A percentile compares a stretch with the other conserved stretches of the same genome.
phyloP scores from a whole-genome alignment of 2,329 filamentous ascomycete species.

The Xylaria sp. region DNA sequence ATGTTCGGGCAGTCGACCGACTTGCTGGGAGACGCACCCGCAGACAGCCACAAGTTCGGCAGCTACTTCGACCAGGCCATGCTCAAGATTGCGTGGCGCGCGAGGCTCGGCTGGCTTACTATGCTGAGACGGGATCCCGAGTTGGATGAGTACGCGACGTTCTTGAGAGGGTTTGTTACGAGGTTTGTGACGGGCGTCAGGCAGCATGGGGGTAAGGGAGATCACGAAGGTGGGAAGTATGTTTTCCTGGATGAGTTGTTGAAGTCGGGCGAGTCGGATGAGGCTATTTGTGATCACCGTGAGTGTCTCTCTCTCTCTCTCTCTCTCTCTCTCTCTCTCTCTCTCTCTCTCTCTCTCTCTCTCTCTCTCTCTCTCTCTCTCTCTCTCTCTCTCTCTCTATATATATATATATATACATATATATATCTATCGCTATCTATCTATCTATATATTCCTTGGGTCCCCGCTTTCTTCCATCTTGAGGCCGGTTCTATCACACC shows the following conservation, averaged over 20 bases:
- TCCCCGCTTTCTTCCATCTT: too few relatives aligned
- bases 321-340: not conserved
- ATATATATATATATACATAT: too few relatives aligned
- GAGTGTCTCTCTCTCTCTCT: not conserved
- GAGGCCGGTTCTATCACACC: too few relatives aligned
- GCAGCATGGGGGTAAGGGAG: constrained; percentile 45
- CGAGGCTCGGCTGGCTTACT: constrained; percentile 49
- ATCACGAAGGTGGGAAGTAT: constrained; percentile 48
- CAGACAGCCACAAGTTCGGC: constrained; percentile 51
- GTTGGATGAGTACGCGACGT: constrained; percentile 47
- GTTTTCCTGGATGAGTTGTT: constrained; percentile 64
- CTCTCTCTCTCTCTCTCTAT: too few relatives aligned
- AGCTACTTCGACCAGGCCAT: constrained; percentile 55
- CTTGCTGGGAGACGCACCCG: constrained; percentile 44
- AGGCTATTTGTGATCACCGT: constrained; percentile 54
- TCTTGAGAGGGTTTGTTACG: constrained; percentile 55
- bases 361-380: too few relatives aligned
- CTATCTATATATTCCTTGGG: too few relatives aligned
- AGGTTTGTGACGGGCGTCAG: constrained; percentile 44
- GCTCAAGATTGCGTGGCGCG: constrained; percentile 45
- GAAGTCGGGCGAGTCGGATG: constrained; percentile 50
- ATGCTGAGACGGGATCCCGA: constrained; percentile 44
- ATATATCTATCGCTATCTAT: too few relatives aligned
- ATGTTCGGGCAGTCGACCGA: constrained; percentile 55
- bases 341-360: too few relatives aligned